Conservation (phyloP, 257 asterid species). For the Ajuga chamaepitys region DNA sequence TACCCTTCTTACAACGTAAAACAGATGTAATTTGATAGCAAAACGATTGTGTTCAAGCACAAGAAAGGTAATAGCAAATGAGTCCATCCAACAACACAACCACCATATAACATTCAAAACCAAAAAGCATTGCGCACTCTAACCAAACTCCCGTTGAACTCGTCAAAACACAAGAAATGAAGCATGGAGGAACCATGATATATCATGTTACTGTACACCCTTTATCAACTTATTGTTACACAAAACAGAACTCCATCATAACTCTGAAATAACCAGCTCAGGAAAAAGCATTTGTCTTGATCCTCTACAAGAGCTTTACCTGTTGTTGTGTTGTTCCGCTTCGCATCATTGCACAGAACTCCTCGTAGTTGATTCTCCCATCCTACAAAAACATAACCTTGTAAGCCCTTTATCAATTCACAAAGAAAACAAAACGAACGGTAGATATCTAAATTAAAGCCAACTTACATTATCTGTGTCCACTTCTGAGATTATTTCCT, state of each 20-base stretch:
- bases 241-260: not conserved
- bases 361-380: constrained; percentile 83
- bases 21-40: not conserved
- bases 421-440: not conserved
- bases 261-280: constrained; percentile 9
- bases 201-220: not conserved
- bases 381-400: constrained; percentile 33
- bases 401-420: not conserved
- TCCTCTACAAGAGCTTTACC: constrained; percentile 47
- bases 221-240: not conserved
- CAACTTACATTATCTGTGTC: constrained; percentile 61
- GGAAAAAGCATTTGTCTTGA: not conserved
- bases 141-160: not conserved
- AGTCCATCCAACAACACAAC: constrained; percentile 1
- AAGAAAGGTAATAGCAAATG: not conserved
- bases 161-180: not conserved
- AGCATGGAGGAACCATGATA: not conserved
- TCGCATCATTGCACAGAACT: constrained; percentile 94
- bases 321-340: constrained; percentile 62
- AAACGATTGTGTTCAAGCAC: not conserved
- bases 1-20: not conserved
- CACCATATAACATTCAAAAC: constrained; percentile 12
- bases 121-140: constrained; percentile 11
- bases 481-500: constrained; percentile 60
- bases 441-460: not conserved